These are phyloP conservation scores for Myxozyma neotropica DNA, from an alignment of 805 yeast species.

Conservation along the genomic window DNA sequence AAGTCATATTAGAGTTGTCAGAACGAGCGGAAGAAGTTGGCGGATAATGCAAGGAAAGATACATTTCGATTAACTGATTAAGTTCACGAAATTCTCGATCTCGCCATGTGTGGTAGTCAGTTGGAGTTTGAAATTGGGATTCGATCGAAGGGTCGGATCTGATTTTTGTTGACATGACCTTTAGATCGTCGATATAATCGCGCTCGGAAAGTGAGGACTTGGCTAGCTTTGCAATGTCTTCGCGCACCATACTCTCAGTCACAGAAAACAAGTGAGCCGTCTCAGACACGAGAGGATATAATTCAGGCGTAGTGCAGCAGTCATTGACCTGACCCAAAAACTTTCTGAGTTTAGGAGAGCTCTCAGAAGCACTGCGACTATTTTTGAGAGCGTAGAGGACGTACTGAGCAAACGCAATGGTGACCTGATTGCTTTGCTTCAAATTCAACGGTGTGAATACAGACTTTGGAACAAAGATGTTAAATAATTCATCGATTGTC, in stretches of 20 bases:
- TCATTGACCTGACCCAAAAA: conserved; percentile 2
- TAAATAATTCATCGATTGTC: conserved; percentile 12
- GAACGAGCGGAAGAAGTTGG: conserved; percentile 1
- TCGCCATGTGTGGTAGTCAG: conserved; percentile 50
- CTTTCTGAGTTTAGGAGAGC: conserved; percentile 1
- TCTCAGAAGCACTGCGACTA: conserved; percentile 8
- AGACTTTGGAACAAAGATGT: conserved; percentile 6
- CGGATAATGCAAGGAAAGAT: neutral
- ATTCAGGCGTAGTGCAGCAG: neutral
- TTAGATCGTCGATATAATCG: conserved; percentile 28
- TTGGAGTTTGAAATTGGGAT: conserved; percentile 44
- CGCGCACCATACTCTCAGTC: conserved; percentile 4
- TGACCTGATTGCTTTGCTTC: neutral
- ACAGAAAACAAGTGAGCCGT: conserved; percentile 12
- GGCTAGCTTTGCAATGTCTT: conserved; percentile 11
- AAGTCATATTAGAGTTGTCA: conserved; percentile 39
- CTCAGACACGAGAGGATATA: conserved; percentile 12
- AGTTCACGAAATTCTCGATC: conserved; percentile 44
- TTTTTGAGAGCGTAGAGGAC: conserved; percentile 13
- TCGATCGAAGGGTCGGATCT: neutral
- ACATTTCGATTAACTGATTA: conserved; percentile 38
- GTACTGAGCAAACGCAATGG: conserved; percentile 17
- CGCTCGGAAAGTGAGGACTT: neutral
- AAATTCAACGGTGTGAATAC: neutral
- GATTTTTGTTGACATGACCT: conserved; percentile 9